phyloP scores from a whole-genome alignment of 345 rosid genomes.

The Mangifera indica region DNA sequence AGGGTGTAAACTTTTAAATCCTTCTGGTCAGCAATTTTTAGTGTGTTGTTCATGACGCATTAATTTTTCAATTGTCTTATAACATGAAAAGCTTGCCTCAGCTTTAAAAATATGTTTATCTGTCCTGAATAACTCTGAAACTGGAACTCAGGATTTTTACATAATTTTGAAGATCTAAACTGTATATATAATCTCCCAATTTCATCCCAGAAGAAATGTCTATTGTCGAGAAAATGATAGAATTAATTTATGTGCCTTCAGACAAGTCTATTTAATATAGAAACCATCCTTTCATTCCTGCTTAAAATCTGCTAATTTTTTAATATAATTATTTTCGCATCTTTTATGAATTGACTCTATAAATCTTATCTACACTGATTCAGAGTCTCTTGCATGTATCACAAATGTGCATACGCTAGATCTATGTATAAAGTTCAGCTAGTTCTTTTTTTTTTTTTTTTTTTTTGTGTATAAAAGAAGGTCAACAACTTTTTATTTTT shows the following conservation, averaged over 20 bases:
- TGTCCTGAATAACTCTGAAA: not conserved
- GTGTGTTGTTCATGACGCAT: not conserved
- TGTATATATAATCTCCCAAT: not conserved
- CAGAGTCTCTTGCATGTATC: no score
- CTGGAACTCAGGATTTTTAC: not conserved
- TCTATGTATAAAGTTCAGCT: no score
- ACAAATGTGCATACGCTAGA: no score
- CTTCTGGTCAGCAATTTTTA: not conserved
- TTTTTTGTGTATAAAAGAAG: no score
- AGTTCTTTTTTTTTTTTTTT: no score
- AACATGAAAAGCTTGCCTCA: not conserved
- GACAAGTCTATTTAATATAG: no score
- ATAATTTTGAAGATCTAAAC: not conserved
- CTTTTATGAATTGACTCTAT: not conserved
- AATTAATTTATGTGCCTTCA: no score
- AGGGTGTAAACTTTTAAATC: conserved; percentile 15
- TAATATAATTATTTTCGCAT: not conserved
- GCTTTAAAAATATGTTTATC: not conserved
- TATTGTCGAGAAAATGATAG: no score
- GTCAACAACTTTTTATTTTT: not conserved
- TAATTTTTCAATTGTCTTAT: not conserved
- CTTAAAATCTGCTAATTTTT: not conserved
- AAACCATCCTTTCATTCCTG: no score
- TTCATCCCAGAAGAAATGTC: no score
- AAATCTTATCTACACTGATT: not conserved